These are phyloP conservation scores for Medicago arabica DNA, from an alignment of 306 rosid genomes.

Conservation along the genomic window DNA sequence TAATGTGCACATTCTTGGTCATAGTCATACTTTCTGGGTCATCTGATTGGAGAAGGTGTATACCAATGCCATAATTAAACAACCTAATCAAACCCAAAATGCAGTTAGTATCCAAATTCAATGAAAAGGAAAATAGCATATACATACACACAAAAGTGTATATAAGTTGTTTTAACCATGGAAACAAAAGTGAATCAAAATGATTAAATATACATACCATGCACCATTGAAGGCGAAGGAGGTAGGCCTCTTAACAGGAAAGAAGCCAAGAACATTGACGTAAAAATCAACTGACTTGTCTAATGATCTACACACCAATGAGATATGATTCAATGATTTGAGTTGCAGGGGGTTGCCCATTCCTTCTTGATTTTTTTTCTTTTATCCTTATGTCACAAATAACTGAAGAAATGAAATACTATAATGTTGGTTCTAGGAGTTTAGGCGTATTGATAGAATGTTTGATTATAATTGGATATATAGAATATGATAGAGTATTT, in stretches of 20 bases:
- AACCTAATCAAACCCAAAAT: conserved; percentile 53
- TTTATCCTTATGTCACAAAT: background rate
- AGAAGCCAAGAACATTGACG: conserved; percentile 70
- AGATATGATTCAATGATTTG: conserved; percentile 83
- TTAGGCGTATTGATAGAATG: background rate
- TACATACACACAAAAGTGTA: background rate
- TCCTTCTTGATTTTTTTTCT: background rate
- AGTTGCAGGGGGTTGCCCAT: conserved; percentile 66
- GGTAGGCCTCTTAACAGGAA: conserved; percentile 47
- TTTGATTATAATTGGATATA: background rate
- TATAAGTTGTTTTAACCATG: too few species aligned
- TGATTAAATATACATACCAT: conserved; percentile 30
- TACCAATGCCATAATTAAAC: conserved; percentile 77
- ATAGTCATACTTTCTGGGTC: conserved; percentile 56
- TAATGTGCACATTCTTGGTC: conserved; percentile 55
- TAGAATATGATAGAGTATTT: background rate
- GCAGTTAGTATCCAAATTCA: background rate
- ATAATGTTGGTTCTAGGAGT: conserved; percentile 1
- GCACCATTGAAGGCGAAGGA: conserved; percentile 51
- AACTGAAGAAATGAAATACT: background rate
- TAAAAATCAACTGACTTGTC: conserved; percentile 71
- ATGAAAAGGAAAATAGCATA: background rate
- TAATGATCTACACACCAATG: conserved; percentile 69
- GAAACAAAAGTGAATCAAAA: too few species aligned
- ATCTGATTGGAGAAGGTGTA: conserved; percentile 78